phyloP scores from a whole-genome alignment of 148 eudicot genomes.

The Arctostaphylos glauca region DNA sequence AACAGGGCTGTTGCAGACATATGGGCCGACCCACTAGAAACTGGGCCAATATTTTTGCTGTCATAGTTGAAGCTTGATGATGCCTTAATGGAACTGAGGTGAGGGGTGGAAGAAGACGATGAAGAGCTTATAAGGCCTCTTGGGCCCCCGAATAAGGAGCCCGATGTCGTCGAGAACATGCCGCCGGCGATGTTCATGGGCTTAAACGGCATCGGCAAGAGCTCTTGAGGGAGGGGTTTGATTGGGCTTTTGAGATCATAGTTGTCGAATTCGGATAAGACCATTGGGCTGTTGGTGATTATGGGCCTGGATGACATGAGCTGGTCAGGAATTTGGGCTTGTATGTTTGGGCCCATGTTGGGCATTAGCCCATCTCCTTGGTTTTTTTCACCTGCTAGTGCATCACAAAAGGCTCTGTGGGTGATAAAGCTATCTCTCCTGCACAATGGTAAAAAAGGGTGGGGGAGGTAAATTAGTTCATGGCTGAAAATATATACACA shows the following conservation, averaged over 20 bases:
- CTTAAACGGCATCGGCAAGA: conserved; percentile 39
- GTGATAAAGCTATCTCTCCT: conserved; percentile 63
- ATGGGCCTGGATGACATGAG: conserved; percentile 24
- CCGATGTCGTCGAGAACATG: conserved; percentile 41
- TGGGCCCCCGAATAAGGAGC: conserved; percentile 34
- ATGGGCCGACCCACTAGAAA: conserved; percentile 31
- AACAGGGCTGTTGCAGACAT: conserved; percentile 52
- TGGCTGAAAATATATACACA: background rate
- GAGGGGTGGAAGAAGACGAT: conserved; percentile 40
- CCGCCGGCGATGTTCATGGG: conserved; percentile 43
- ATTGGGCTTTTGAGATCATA: conserved; percentile 36
- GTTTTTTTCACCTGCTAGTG: conserved; percentile 58
- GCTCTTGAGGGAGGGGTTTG: conserved; percentile 36
- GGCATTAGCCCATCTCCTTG: conserved; percentile 29
- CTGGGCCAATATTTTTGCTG: conserved; percentile 18
- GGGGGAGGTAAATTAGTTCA: background rate
- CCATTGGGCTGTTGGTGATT: conserved; percentile 28
- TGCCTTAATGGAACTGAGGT: conserved; percentile 34
- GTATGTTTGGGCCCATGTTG: conserved; percentile 26
- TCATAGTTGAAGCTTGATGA: conserved; percentile 29
- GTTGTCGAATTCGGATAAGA: conserved; percentile 33
- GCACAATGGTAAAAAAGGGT: background rate
- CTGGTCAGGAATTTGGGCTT: conserved; percentile 32
- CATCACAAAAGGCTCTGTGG: conserved; percentile 59
- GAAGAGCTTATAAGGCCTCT: conserved; percentile 25